phyloP scores from a whole-genome alignment of 2,329 filamentous ascomycete species.

The Penicillium sp. region DNA sequence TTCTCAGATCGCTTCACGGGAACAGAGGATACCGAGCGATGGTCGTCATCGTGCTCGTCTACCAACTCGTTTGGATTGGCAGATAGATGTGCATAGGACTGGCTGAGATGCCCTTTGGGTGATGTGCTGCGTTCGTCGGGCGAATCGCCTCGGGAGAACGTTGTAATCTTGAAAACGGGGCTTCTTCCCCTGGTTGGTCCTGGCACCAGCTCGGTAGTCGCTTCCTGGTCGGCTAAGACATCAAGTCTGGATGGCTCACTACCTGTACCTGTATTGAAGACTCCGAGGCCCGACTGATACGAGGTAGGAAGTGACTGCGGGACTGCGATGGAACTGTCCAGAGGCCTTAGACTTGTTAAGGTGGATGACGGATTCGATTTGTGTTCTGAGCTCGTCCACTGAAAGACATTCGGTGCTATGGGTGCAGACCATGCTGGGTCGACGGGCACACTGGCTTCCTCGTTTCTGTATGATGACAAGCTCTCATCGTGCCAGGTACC shows the following conservation, averaged over 20 bases:
- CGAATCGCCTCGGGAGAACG: slow-evolving; percentile 45
- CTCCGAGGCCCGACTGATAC: slow-evolving; percentile 8
- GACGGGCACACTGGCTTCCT: slow-evolving; percentile 8
- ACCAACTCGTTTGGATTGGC: slow-evolving; percentile 29
- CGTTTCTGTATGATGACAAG: slow-evolving; percentile 13
- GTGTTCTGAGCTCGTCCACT: slow-evolving; percentile 36
- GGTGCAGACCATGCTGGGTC: slow-evolving; percentile 18
- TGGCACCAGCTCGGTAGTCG: slow-evolving; percentile 1
- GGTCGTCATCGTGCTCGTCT: slow-evolving; percentile 25
- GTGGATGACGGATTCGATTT: slow-evolving; percentile 33
- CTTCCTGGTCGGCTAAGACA: slow-evolving; percentile 9
- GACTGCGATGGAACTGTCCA: slow-evolving; percentile 12
- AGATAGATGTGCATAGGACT: slow-evolving; percentile 39
- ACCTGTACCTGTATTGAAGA: neutral
- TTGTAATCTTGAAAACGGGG: slow-evolving; percentile 48
- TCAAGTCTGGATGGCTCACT: slow-evolving; percentile 9
- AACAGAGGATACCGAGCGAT: slow-evolving; percentile 18
- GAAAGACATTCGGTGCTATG: slow-evolving; percentile 23
- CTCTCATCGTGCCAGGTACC: slow-evolving; percentile 12
- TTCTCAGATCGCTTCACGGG: slow-evolving; percentile 41
- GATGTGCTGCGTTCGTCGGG: slow-evolving; percentile 31
- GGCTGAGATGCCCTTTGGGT: slow-evolving; percentile 29
- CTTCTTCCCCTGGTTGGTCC: slow-evolving; percentile 37
- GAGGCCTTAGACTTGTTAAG: slow-evolving; percentile 9
- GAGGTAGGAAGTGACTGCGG: slow-evolving; percentile 23